Base-by-base conservation (phyloP, 306 rosid species). In the Abrus precatorius region DNA sequence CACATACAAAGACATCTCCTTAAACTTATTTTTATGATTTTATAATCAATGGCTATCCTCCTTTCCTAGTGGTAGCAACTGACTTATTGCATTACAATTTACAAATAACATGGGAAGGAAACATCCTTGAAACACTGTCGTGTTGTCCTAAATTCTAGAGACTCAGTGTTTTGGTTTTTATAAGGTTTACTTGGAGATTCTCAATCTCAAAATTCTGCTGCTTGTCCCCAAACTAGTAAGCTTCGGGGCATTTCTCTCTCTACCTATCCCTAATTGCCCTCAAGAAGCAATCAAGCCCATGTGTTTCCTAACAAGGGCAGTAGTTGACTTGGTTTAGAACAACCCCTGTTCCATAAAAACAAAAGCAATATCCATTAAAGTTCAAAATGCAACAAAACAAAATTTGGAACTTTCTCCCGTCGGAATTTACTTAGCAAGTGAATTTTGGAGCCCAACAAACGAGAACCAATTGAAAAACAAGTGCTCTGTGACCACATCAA, bases 281-380 rank as follows among this genome's bases (percentile, higher is more conserved):
- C 41, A 33, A 77, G 75, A 40, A 77, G 27, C 55, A 13, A 56
- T 65, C 83, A 64, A 70, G 5, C 28, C 12, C 1, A 11, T 60
- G 13, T 69, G 78, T 30, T 76, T 72, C 56, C 76, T 2, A 29
- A 48, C n/a, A 40, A 33, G 29, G 61, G 57, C 6, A 49, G 38
- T 4, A 36, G 40, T 13, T 74, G 78, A 67, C 81, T 78, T 43
- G 60, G 69, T 49, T 27, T 49, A n/a, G 38, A 67, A 9, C 27
- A 4, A 36, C 4, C 29, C 36, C 7, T 12, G 45, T 10, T 40
- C n/a, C 30, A 12, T 53, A 6, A 10, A 63, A 63, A 65, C n/a
- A 36, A 70, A 54, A 62, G 38, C 12, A 32, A 13, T 50, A 49
- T 43, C 3, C 27, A n/a, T 61, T 34, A 27, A 55, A 45, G 13